Percentiles rank a stretch among this genome's conserved stretches.
Conservation (phyloP, 1,139 yeast genomes). For the Tardiomyces depauwii region DNA sequence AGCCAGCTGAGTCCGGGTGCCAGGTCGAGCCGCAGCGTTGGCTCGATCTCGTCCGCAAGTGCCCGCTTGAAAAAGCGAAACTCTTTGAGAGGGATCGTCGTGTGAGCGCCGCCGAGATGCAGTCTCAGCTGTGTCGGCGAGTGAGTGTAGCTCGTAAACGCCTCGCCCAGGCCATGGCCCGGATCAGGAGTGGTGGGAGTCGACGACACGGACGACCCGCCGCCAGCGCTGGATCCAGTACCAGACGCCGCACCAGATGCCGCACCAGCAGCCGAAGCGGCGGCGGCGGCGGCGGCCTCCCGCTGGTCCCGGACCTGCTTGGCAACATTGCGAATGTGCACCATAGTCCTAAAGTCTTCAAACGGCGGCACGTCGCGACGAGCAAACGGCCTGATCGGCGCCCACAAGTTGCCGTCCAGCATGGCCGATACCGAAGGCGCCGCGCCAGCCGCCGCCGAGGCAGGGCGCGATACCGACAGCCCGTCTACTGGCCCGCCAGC, state of each 20-base stretch:
- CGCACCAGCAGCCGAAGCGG: not conserved
- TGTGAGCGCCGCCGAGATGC: constrained; percentile 1
- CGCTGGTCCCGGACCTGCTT: not conserved
- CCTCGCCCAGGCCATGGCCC: not conserved
- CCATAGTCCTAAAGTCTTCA: constrained; percentile 7
- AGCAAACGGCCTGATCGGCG: constrained; percentile 12
- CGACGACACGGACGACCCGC: not conserved
- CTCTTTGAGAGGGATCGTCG: constrained; percentile 31
- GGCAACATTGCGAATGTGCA: not conserved
- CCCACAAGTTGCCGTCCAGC: not conserved
- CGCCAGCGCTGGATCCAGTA: not conserved
- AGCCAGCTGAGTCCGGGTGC: constrained; percentile 56
- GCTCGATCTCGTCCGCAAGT: constrained; percentile 72
- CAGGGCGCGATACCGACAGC: too few species aligned
- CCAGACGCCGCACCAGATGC: too few species aligned
- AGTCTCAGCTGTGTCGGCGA: not conserved
- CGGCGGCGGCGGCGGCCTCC: not conserved
- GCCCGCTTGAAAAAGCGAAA: constrained; percentile 55
- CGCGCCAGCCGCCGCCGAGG: not conserved
- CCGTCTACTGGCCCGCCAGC: not conserved
- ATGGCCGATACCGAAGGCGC: not conserved
- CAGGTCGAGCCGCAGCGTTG: constrained; percentile 45
- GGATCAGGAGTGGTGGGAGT: not conserved
- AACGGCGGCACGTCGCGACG: constrained; percentile 13
- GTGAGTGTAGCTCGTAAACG: not conserved